Base-by-base conservation (phyloP, 768 basidiomycete genomes). In the Sporobolomyces pararoseus region DNA sequence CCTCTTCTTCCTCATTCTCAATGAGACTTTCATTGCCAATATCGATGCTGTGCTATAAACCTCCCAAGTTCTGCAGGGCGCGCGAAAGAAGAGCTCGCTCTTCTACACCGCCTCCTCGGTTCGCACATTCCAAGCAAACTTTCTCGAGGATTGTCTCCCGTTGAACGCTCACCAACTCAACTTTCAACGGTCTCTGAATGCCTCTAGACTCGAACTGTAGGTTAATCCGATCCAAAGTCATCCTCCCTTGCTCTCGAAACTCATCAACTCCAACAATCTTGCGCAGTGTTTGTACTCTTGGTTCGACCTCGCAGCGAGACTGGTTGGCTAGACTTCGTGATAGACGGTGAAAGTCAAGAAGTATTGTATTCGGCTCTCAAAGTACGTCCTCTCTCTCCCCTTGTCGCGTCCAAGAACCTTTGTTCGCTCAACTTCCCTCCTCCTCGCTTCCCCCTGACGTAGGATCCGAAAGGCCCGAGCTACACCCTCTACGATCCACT, bases 201-300 rank as follows among this genome's bases (percentile, higher is more conserved):
- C 58, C 55, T 12, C 55, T 65, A 16, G 63, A 65, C 44, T 55
- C 53, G 31, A 55, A 47, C 21, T n/a, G 63, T 65, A 19, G 4
- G 51, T 17, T 21, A 21, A 42, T 17, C 9, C 39, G 17, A 9
- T 42, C 39, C 39, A 42, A n/a, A n/a, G n/a, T 34, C 19, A 7
- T 5, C 23, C 55, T 32, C 2, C 44, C 47, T 46, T 1, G 14
- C 31, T 29, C 32, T 37, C 27, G 14, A 16, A 13, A 10, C 25
- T 31, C 34, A 7, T 42, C 23, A 25, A 19, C 4, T 14, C 19
- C 52, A 21, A 21, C 61, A 16, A 32, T 21, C 25, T n/a, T 44
- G 13, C 46, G n/a, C 67, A 69, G 63, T 65, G 2, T 70, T 60
- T 29, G 34, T 46, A 14, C 68, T 70, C 34, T 57, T 64, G 50